These are phyloP conservation scores for Karstenula rhodostoma DNA, from an alignment of 2,329 filamentous ascomycete species.

Conservation along the genomic window DNA sequence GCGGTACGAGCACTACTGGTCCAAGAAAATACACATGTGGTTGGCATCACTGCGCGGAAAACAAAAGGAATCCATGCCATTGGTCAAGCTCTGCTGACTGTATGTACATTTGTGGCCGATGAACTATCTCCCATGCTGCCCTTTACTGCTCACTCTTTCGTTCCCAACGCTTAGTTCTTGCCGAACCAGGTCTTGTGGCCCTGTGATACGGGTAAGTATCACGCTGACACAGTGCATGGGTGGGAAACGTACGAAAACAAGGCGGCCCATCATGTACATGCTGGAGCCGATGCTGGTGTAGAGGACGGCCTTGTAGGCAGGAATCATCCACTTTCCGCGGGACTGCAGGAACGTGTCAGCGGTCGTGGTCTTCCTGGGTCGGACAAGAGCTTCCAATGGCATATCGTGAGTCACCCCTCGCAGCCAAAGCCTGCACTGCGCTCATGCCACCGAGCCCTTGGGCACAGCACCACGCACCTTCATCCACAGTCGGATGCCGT, in stretches of 20 bases:
- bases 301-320: slow-evolving; percentile 72
- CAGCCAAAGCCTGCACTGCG: neutral
- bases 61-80: slow-evolving; percentile 8
- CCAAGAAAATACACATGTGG: neutral
- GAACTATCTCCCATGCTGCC: slow-evolving; percentile 24
- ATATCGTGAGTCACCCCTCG: neutral
- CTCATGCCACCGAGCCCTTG: slow-evolving; percentile 19
- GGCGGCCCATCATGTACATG: slow-evolving; percentile 78
- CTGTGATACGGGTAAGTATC: slow-evolving; percentile 26
- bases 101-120: slow-evolving; percentile 43
- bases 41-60: neutral
- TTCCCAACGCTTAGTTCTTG: slow-evolving; percentile 41
- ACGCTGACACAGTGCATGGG: neutral
- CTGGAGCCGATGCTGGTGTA: slow-evolving; percentile 70
- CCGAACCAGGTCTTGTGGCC: slow-evolving; percentile 80
- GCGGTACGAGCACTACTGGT: neutral
- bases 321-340: slow-evolving; percentile 70
- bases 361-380: slow-evolving; percentile 1
- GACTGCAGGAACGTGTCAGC: slow-evolving; percentile 60
- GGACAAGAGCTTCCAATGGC: neutral
- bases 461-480: slow-evolving; percentile 67
- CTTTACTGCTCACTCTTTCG: slow-evolving; percentile 7
- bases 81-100: slow-evolving; percentile 36
- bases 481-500: slow-evolving; percentile 76
- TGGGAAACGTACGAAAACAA: slow-evolving; percentile 61